Percentiles rank a stretch among this genome's conserved stretches.
phyloP scores from a whole-genome alignment of 2,329 filamentous ascomycete genomes.

The Stromatinia cepivora region DNA sequence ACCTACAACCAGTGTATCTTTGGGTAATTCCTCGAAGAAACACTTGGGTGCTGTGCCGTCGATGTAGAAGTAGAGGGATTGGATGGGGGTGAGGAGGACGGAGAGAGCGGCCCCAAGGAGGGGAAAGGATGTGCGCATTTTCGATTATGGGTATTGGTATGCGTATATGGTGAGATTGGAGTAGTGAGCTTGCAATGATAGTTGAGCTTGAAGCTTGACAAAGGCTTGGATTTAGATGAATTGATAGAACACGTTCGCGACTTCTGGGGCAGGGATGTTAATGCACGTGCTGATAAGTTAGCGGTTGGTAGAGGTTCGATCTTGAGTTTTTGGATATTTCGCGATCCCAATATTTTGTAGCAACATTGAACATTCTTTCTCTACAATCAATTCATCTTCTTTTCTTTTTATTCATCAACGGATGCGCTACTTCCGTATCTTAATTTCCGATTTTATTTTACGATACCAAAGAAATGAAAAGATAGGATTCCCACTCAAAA shows the following conservation, averaged over 20 bases:
- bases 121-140: constrained; percentile 62
- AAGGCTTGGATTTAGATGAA: constrained; percentile 1
- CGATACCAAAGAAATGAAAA: constrained; percentile 1
- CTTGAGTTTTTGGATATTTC: constrained; percentile 11
- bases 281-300: constrained; percentile 22
- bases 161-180: constrained; percentile 1
- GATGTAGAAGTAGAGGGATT: constrained; percentile 94
- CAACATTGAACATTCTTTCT: constrained; percentile 2
- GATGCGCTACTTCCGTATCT: not conserved
- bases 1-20: constrained; percentile 94
- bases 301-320: not conserved
- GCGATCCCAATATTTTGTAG: constrained; percentile 1
- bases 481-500: not conserved
- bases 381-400: constrained; percentile 6
- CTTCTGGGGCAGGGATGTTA: constrained; percentile 12
- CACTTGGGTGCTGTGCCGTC: constrained; percentile 85
- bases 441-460: not conserved
- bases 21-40: constrained; percentile 97
- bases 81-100: constrained; percentile 60
- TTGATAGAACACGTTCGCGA: constrained; percentile 26
- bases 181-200: constrained; percentile 1
- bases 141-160: constrained; percentile 9
- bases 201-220: not conserved
- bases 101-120: constrained; percentile 59
- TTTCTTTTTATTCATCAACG: constrained; percentile 9